These are phyloP conservation scores for Colletotrichum sp. DNA, from an alignment of 2,329 filamentous ascomycete species.

Conservation along the genomic window DNA sequence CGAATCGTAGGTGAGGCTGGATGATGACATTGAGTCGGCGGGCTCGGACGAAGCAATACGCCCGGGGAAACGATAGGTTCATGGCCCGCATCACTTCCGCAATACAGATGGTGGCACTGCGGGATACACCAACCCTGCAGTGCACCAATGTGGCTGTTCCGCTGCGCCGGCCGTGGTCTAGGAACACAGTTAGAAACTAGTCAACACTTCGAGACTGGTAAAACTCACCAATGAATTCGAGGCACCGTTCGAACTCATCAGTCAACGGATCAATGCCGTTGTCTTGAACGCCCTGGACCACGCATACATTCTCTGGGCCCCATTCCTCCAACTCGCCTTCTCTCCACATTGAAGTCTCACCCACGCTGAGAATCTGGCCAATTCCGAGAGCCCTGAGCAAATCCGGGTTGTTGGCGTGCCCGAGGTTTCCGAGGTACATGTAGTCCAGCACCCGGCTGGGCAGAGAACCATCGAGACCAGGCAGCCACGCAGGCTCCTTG, in stretches of 20 bases:
- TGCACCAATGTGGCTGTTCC: conserved; percentile 91
- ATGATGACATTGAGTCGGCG: conserved; percentile 96
- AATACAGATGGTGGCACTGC: conserved; percentile 96
- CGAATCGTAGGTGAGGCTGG: conserved; percentile 92
- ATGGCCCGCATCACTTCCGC: conserved; percentile 94
- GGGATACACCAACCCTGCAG: conserved; percentile 93
- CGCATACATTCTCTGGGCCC: conserved; percentile 79
- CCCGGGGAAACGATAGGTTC: conserved; percentile 83
- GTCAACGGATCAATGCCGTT: conserved; percentile 95
- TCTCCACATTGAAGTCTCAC: conserved; percentile 84
- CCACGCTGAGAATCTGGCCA: conserved; percentile 86
- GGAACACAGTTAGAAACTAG: conserved; percentile 2
- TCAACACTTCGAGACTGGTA: background rate
- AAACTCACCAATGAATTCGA: conserved; percentile 87
- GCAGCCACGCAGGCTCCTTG: conserved; percentile 79
- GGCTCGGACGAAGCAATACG: conserved; percentile 95
- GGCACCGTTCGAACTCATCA: conserved; percentile 81
- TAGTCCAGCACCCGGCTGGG: conserved; percentile 90
- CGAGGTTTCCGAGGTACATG: conserved; percentile 94
- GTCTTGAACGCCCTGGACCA: conserved; percentile 88
- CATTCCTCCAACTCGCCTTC: conserved; percentile 73
- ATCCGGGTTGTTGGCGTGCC: conserved; percentile 92
- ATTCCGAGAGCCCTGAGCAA: conserved; percentile 83
- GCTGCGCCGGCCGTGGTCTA: conserved; percentile 79
- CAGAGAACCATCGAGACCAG: conserved; percentile 84